Evolutionary conservation across 2,329 filamentous ascomycete genomes (phyloP).

Genomic region (Diplodia scrobiculata): DNA sequence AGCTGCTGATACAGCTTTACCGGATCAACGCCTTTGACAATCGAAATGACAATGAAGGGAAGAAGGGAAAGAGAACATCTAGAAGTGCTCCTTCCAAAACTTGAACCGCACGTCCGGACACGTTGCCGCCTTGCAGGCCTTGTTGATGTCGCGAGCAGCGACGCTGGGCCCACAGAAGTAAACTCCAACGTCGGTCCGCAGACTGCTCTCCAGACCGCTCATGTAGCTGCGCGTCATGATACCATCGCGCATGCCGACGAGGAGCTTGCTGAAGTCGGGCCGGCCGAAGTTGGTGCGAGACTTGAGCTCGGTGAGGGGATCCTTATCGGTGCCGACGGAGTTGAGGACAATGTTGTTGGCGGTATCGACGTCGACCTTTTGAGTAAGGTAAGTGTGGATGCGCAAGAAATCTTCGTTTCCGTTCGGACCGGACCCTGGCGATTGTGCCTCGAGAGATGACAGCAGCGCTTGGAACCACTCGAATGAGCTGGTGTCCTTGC

Average conservation of each 20-base stretch:
- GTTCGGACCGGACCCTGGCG: slow-evolving; percentile 57
- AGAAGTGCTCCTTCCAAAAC: slow-evolving; percentile 96
- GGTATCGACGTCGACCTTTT: slow-evolving; percentile 87
- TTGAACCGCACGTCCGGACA: slow-evolving; percentile 83
- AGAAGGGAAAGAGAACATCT: slow-evolving; percentile 27
- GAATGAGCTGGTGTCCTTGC: slow-evolving; percentile 91
- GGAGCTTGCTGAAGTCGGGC: slow-evolving; percentile 81
- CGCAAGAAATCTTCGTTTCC: slow-evolving; percentile 74
- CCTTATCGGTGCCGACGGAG: slow-evolving; percentile 81
- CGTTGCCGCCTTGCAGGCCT: slow-evolving; percentile 72
- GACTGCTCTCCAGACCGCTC: slow-evolving; percentile 72
- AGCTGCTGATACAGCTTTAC: neutral
- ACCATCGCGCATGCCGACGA: slow-evolving; percentile 82
- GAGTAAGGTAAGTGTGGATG: slow-evolving; percentile 97
- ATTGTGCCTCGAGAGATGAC: slow-evolving; percentile 86
- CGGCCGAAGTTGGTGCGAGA: slow-evolving; percentile 91
- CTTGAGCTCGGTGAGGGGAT: slow-evolving; percentile 89
- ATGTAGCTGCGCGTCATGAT: slow-evolving; percentile 85
- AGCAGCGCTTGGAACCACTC: slow-evolving; percentile 98
- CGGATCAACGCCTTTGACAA: neutral
- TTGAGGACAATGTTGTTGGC: slow-evolving; percentile 97
- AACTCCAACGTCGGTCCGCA: slow-evolving; percentile 85
- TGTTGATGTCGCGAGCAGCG: slow-evolving; percentile 78
- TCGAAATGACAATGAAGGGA: neutral
- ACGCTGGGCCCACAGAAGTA: slow-evolving; percentile 94